phyloP scores from a whole-genome alignment of 2,329 filamentous ascomycete genomes.

The Chalaropsis thielavioides region DNA sequence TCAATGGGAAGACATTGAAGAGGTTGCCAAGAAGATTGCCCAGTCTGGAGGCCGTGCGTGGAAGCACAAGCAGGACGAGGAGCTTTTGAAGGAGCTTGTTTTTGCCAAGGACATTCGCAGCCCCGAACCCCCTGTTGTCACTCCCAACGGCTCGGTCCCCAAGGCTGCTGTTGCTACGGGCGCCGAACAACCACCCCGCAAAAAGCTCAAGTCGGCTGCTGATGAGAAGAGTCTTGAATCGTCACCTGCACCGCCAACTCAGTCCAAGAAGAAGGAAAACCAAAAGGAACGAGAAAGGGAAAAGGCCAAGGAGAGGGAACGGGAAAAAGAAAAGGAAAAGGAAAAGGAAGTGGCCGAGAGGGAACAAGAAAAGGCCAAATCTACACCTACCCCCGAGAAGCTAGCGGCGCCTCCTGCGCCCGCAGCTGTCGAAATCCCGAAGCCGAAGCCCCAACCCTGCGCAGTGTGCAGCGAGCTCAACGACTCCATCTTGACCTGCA shows the following conservation, averaged over 20 bases:
- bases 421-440: conserved; percentile 37
- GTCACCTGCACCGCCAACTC: conserved; percentile 30
- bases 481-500: conserved; percentile 62
- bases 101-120: conserved; percentile 41
- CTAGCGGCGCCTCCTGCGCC: conserved; percentile 25
- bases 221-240: conserved; percentile 31
- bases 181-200: conserved; percentile 40
- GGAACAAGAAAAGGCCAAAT: conserved; percentile 9
- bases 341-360: conserved; percentile 5
- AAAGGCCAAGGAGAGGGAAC: conserved; percentile 29
- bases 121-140: conserved; percentile 14
- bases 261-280: conserved; percentile 32
- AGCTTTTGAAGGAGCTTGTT: conserved; percentile 61
- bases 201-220: conserved; percentile 45
- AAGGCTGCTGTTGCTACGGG: conserved; percentile 12
- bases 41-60: conserved; percentile 66
- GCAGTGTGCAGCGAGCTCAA: conserved; percentile 68
- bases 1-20: conserved; percentile 87
- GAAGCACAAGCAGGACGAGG: conserved; percentile 85
- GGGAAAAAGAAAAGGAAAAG: conserved; percentile 1
- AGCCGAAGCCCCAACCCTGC: conserved; percentile 65
- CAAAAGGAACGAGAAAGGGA: conserved; percentile 6
- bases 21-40: conserved; percentile 74
- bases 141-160: conserved; percentile 18
- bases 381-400: conserved; percentile 31